Conservation (phyloP, 768 basidiomycete genomes). For the Leucosporidium scottii region DNA sequence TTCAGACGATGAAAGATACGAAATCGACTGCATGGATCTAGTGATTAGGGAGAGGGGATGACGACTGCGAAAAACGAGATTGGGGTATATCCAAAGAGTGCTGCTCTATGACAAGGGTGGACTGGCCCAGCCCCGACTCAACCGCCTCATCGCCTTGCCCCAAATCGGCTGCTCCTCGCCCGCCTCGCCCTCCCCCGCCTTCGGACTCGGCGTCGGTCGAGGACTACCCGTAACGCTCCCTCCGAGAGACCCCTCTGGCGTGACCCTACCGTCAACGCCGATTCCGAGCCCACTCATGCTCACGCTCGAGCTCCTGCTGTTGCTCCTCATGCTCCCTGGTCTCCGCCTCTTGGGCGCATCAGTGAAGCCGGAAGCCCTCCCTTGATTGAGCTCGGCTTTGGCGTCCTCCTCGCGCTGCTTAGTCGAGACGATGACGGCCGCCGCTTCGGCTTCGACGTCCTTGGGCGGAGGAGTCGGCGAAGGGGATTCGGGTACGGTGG, state of each 20-base stretch:
- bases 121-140: background rate
- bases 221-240: too few relatives aligned
- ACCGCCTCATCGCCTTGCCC: background rate
- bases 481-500: constrained; percentile 36
- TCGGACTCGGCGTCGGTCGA: too few relatives aligned
- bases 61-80: too few relatives aligned
- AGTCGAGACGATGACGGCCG: constrained; percentile 53
- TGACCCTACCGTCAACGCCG: too few relatives aligned
- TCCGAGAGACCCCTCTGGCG: too few relatives aligned
- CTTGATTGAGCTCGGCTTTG: constrained; percentile 68
- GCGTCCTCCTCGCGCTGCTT: constrained; percentile 69
- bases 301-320: background rate
- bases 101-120: background rate
- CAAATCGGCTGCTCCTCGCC: background rate
- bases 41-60: too few relatives aligned
- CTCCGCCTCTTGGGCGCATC: constrained; percentile 45
- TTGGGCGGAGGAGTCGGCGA: constrained; percentile 43
- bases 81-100: background rate
- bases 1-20: too few relatives aligned
- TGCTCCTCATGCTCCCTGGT: background rate
- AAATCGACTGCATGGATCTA: too few relatives aligned
- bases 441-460: constrained; percentile 29
- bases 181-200: background rate
- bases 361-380: constrained; percentile 66
- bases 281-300: background rate